These are phyloP conservation scores for Kodamaea sp. DNA, from an alignment of 1,139 yeast genomes.

Conservation along the genomic window DNA sequence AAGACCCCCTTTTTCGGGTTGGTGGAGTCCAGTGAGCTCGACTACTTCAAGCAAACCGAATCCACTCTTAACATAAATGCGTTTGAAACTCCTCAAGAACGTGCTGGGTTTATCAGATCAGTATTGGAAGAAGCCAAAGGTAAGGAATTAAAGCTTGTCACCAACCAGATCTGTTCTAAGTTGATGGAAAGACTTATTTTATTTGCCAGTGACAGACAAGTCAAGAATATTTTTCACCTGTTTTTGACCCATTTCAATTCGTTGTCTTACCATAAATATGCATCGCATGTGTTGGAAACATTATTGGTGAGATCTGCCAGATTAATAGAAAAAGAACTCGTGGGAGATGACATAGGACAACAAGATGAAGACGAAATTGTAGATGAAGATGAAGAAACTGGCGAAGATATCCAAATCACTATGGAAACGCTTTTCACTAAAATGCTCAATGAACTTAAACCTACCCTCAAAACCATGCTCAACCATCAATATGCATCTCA, in stretches of 20 bases:
- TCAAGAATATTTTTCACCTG: constrained; percentile 63
- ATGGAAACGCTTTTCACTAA: constrained; percentile 66
- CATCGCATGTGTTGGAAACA: constrained; percentile 93
- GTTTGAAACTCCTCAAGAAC: constrained; percentile 73
- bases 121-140: constrained; percentile 87
- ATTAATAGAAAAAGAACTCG: constrained; percentile 67
- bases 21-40: constrained; percentile 79
- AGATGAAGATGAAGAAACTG: constrained; percentile 33
- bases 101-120: constrained; percentile 67
- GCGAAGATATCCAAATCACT: constrained; percentile 43
- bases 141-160: constrained; percentile 87
- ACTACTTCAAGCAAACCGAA: constrained; percentile 91
- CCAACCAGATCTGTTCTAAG: constrained; percentile 93
- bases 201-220: constrained; percentile 62
- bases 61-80: constrained; percentile 80
- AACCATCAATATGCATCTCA: constrained; percentile 86
- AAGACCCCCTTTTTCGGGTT: constrained; percentile 69
- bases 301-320: constrained; percentile 76
- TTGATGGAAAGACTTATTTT: constrained; percentile 84
- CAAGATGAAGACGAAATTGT: constrained; percentile 32
- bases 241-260: constrained; percentile 73
- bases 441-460: constrained; percentile 67
- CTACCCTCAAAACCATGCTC: constrained; percentile 60
- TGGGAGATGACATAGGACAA: constrained; percentile 36
- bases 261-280: constrained; percentile 83